A percentile compares a stretch with the other conserved stretches of the same genome.
These are phyloP conservation scores for Ormosia emarginata DNA, from an alignment of 306 rosid species.

Conservation along the genomic window DNA sequence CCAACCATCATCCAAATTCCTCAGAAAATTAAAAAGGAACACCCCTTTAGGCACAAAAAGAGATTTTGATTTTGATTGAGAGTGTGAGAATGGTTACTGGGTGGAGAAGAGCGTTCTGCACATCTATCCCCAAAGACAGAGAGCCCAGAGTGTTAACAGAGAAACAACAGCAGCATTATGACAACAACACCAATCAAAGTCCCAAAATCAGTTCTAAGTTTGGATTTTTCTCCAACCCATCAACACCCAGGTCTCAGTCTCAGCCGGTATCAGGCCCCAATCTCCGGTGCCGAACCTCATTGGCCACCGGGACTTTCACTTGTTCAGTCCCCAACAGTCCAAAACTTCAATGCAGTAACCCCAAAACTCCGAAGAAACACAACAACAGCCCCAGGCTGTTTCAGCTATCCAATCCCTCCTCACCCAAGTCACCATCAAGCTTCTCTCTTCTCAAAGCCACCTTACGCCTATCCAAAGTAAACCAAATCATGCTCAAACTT, in stretches of 20 bases:
- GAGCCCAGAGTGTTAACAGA: constrained; percentile 36
- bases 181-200: constrained; percentile 35
- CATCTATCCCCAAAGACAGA: constrained; percentile 68
- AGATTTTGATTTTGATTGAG: neutral
- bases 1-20: neutral
- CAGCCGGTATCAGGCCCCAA: constrained; percentile 45
- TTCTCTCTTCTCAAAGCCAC: constrained; percentile 78
- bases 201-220: constrained; percentile 70
- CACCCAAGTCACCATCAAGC: constrained; percentile 81
- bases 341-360: constrained; percentile 57
- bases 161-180: constrained; percentile 41
- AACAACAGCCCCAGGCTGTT: constrained; percentile 42
- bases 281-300: constrained; percentile 79
- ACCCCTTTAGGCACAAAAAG: neutral
- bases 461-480: constrained; percentile 67
- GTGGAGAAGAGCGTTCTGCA: constrained; percentile 96
- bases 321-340: constrained; percentile 74
- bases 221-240: constrained; percentile 79
- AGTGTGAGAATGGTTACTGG: constrained; percentile 67
- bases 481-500: neutral
- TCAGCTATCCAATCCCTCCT: constrained; percentile 61
- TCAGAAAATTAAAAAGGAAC: neutral
- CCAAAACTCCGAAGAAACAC: constrained; percentile 35
- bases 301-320: constrained; percentile 32
- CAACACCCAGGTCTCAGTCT: constrained; percentile 70